Evolutionary conservation across 176 grass and related monocot species (phyloP).

Genomic region (Oryza coarctata): DNA sequence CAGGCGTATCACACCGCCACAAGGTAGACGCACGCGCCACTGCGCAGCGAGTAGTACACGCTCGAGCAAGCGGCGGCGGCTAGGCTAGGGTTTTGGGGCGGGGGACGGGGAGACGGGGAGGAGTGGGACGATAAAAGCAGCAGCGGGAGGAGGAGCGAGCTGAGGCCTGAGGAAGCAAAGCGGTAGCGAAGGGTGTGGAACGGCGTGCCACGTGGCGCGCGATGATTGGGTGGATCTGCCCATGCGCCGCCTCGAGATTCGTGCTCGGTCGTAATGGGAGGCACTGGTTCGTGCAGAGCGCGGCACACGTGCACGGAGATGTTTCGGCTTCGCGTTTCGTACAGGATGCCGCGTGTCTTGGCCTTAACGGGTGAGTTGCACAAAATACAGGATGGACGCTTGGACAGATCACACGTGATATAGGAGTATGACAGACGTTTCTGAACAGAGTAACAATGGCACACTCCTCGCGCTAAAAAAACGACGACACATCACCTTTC

Average conservation of each 20-base stretch:
- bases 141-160: background rate
- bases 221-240: background rate
- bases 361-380: background rate
- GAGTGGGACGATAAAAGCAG: background rate
- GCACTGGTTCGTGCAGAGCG: too few relatives aligned
- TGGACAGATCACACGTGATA: background rate
- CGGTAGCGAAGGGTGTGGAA: constrained; percentile 34
- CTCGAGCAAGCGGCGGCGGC: background rate
- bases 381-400: background rate
- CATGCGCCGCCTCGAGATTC: background rate
- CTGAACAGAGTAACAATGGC: too few relatives aligned
- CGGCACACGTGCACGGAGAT: background rate
- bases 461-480: too few relatives aligned
- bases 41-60: background rate
- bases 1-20: background rate
- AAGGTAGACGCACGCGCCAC: background rate
- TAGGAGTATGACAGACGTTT: background rate
- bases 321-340: too few relatives aligned
- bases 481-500: too few relatives aligned
- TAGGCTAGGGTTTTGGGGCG: constrained; percentile 48
- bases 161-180: background rate
- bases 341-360: too few relatives aligned
- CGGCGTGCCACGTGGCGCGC: constrained; percentile 24
- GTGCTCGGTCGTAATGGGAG: background rate
- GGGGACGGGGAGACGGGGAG: background rate